A percentile compares a stretch with the other conserved stretches of the same genome.
These are phyloP conservation scores for Fraxinus cuspidata DNA, from an alignment of 257 asterid genomes.

Conservation along the genomic window DNA sequence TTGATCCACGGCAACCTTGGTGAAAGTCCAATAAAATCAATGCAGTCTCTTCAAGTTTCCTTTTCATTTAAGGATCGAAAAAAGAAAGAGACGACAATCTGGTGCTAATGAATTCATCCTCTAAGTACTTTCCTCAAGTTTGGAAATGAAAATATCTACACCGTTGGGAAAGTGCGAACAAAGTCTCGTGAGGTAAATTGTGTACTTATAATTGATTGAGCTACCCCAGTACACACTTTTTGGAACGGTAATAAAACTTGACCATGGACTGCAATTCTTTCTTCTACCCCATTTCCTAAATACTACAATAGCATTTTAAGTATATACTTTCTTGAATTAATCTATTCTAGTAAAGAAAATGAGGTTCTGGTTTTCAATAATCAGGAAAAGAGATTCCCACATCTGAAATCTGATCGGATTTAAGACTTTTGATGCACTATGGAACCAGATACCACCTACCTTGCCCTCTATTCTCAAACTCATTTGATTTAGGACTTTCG, in stretches of 20 bases:
- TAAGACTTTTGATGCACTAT: neutral
- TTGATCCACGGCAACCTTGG: no score
- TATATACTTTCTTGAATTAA: neutral
- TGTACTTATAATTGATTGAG: no score
- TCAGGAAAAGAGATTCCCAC: slow-evolving; percentile 5
- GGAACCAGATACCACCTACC: slow-evolving; percentile 21
- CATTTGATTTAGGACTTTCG: neutral
- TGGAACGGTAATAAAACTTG: neutral
- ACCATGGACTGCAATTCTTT: neutral
- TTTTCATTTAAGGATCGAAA: neutral
- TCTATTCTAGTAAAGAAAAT: neutral
- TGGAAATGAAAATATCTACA: neutral
- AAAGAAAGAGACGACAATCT: slow-evolving; percentile 5
- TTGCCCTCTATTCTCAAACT: neutral
- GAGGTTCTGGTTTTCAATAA: neutral
- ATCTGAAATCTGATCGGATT: neutral
- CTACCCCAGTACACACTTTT: neutral
- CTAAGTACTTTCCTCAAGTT: neutral
- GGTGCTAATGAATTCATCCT: slow-evolving; percentile 8
- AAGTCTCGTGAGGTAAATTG: no score
- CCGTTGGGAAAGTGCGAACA: no score
- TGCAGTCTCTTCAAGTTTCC: neutral
- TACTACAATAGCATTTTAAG: neutral
- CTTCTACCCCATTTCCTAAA: neutral
- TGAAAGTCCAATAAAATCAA: neutral